Conservation (phyloP, 2,329 filamentous ascomycete genomes). For the Capronia epimyces region DNA sequence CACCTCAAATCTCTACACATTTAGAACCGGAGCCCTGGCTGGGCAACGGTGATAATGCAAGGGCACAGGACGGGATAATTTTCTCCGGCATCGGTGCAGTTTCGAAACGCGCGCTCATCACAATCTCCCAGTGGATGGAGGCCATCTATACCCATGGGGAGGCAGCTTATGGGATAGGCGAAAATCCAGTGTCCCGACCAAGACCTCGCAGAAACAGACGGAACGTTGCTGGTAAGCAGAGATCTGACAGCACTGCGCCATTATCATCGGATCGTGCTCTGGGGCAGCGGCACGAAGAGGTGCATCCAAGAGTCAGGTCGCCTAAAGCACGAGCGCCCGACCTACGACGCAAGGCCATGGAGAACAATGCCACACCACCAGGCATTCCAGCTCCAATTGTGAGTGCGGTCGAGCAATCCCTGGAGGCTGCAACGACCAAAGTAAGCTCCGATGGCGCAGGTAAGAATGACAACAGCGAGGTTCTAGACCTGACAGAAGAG, state of each 20-base stretch:
- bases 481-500: slow-evolving; percentile 9
- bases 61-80: slow-evolving; percentile 72
- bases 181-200: slow-evolving; percentile 66
- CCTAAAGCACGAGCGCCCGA: slow-evolving; percentile 8
- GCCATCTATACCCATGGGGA: slow-evolving; percentile 79
- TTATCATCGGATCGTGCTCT: neutral
- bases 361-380: slow-evolving; percentile 30
- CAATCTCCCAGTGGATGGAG: slow-evolving; percentile 80
- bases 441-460: slow-evolving; percentile 4
- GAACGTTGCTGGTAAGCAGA: slow-evolving; percentile 27
- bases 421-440: slow-evolving; percentile 24
- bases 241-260: slow-evolving; percentile 4
- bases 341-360: slow-evolving; percentile 23
- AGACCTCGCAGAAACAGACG: slow-evolving; percentile 37
- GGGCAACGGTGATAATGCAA: slow-evolving; percentile 62
- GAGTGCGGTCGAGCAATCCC: slow-evolving; percentile 26
- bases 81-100: slow-evolving; percentile 76
- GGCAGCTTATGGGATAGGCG: slow-evolving; percentile 75
- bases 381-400: slow-evolving; percentile 44
- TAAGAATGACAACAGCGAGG: slow-evolving; percentile 9
- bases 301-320: slow-evolving; percentile 9
- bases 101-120: slow-evolving; percentile 63
- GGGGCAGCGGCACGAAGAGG: neutral
- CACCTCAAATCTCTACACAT: slow-evolving; percentile 17
- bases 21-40: slow-evolving; percentile 57